Evolutionary conservation across 208 protist genomes (phyloP), one percentile per base, ranked within the genome.

Genomic region (Naegleria gruberi): DNA sequence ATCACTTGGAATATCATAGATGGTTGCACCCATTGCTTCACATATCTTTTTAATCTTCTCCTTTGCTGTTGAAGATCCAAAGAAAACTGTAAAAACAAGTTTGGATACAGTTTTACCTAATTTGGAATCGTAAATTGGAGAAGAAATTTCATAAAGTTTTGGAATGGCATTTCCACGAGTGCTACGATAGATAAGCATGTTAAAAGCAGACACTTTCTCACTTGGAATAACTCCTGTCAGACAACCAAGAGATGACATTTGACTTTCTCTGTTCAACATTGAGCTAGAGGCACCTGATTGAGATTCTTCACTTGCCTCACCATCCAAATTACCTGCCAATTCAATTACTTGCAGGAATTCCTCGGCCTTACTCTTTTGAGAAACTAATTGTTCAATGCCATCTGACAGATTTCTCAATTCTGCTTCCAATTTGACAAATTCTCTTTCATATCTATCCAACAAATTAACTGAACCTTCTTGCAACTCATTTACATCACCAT

Each of bases 11-110:
- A 97, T 98, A 12, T 93, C 91, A 93, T 99, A 99, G 37, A 99
- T 91, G 41, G 94, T 97, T 10, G 97, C 97, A 30, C 94, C 96
- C 92, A 98, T 98, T 40, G 95, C 95, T 91, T 98, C 98, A 89
- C 97, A 98, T 82, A 99, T 98, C 93, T 98, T 98, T 82, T 91
- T 94, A 44, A 99, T 96, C 92, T 96, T 98, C 43, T 94, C 92
- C 83, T 95, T 92, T 17, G 98, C 89, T 41, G 95, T 94, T 17
- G 95, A 93, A 26, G 97, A 97, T 19, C 97, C 97, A 94, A 97
- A 99, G 93, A 99, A 99, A 82, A 99, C 95, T 74, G 97, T 97
- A 91, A 99, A 99, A 77, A 99, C 97, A 85, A 89, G 94, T 93
- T 99, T 99, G 46, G 94, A 91, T 6, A 98, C 91, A 5, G 90